Conservation (phyloP, 1,284 basidiomycete genomes). For the Microbotryum lychnidis-dioicae region DNA sequence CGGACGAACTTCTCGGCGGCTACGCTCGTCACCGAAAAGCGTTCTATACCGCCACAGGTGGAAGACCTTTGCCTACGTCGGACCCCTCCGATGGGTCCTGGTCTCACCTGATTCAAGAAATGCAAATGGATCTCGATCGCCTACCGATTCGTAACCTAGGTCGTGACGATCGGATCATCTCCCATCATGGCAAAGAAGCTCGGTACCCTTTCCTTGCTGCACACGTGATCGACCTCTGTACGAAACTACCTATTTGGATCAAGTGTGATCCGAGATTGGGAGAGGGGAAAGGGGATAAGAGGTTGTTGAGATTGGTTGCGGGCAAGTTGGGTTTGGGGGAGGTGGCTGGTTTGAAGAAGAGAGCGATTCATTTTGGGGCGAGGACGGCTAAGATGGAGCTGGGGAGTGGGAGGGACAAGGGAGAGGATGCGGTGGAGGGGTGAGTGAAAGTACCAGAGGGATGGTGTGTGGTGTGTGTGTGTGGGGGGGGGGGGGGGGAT, state of each 20-base stretch:
- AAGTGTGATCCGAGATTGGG: conserved; percentile 65
- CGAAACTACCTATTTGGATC: conserved; percentile 60
- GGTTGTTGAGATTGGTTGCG: conserved; percentile 65
- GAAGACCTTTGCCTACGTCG: conserved; percentile 45
- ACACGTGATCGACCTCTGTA: conserved; percentile 61
- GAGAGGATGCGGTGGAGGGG: conserved; percentile 12
- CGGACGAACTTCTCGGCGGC: conserved; percentile 90
- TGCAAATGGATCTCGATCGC: conserved; percentile 85
- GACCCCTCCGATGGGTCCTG: conserved; percentile 69
- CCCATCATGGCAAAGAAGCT: conserved; percentile 78
- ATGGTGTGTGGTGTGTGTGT: no score
- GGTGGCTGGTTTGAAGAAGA: conserved; percentile 67
- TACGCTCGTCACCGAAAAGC: conserved; percentile 82
- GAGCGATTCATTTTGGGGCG: conserved; percentile 96
- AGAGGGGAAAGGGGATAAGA: conserved; percentile 75
- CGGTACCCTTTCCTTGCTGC: conserved; percentile 83
- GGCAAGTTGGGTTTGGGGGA: conserved; percentile 57
- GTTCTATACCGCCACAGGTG: conserved; percentile 42
- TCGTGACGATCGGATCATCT: conserved; percentile 84
- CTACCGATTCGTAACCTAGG: conserved; percentile 81
- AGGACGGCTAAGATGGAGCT: conserved; percentile 80
- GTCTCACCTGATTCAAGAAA: conserved; percentile 76
- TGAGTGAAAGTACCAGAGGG: no score
- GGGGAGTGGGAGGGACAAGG: conserved; percentile 40
- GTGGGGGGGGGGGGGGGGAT: no score